phyloP scores from a whole-genome alignment of 371 early-diverging fungal species.

The Dinochytrium kinnereticum region DNA sequence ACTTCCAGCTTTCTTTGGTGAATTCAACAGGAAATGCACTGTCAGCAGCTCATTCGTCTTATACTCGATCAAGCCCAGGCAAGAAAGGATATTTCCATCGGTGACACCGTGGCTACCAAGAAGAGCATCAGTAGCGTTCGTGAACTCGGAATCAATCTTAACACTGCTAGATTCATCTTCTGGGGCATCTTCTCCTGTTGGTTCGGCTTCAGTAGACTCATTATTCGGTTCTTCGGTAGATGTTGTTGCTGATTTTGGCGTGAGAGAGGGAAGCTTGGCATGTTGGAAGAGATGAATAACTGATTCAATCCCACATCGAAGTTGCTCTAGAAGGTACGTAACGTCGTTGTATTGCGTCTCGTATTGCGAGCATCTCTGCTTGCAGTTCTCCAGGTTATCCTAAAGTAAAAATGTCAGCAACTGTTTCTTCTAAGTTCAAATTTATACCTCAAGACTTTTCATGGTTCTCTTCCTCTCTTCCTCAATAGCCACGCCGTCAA shows the following conservation, averaged over 20 bases:
- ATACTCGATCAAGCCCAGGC: slow-evolving; percentile 55
- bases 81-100: slow-evolving; percentile 50
- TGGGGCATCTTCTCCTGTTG: slow-evolving; percentile 19
- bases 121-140: slow-evolving; percentile 29
- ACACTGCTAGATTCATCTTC: neutral
- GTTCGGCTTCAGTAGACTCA: neutral
- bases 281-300: slow-evolving; percentile 45
- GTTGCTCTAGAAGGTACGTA: slow-evolving; percentile 39
- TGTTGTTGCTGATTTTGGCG: slow-evolving; percentile 18
- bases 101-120: slow-evolving; percentile 47
- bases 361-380: slow-evolving; percentile 29
- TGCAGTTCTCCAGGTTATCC: slow-evolving; percentile 30
- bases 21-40: slow-evolving; percentile 49
- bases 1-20: slow-evolving; percentile 46
- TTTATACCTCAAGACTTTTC: slow-evolving; percentile 45
- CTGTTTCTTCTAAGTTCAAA: neutral
- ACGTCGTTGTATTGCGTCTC: slow-evolving; percentile 50
- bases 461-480: slow-evolving; percentile 44
- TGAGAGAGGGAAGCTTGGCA: slow-evolving; percentile 15
- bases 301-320: slow-evolving; percentile 44
- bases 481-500: slow-evolving; percentile 47
- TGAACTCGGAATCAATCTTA: slow-evolving; percentile 29
- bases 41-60: slow-evolving; percentile 58
- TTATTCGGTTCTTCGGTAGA: slow-evolving; percentile 13
- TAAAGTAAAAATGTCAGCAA: slow-evolving; percentile 2